Evolutionary conservation across 2,329 filamentous ascomycete genomes (phyloP), one percentile per base, ranked within the genome.

Genomic region (Penicillium paneum): DNA sequence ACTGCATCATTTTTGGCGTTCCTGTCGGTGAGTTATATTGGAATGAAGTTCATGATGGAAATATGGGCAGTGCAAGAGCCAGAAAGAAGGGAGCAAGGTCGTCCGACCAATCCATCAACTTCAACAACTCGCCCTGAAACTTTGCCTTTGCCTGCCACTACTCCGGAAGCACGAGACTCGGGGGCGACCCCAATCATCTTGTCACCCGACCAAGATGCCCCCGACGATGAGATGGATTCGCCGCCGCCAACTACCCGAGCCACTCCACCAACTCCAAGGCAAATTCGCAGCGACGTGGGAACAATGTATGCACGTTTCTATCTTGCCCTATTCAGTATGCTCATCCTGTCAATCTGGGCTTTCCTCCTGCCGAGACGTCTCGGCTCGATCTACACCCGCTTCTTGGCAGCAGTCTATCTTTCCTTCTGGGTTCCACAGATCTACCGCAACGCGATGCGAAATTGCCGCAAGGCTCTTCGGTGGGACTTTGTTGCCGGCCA

Each of bases 391-490:
- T 87, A 85, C 70, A 79, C 79, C 58, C 80, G 92, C 68, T 60
- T 80, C 3, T 76, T 96, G 21, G 81, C 83, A 2, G 84, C 93
- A 64, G 61, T 82, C 49, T 97, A 97, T 69, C 83, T 97, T 41
- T 96, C 92, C 19, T 87, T 97, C 68, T 97, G 93, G 93, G 70
- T 86, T 0, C 93, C 94, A 0, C 94, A 99, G 71, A 96, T 97
- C 62, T 84, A 89, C 68, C 89, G 94, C 58, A 99, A 99, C 71
- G 80, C 89, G 49, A 85, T 90, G 73, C 89, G 93, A 50, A 97
- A 97, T 74, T 96, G 91, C 72, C 90, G 92, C 38, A 90, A 89
- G 65, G 92, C 93, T 0, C 79, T 97, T n/a, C 83, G 87, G 3
- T 97, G 92, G 91, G 88, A 89, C 56, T 99, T 96, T 68, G 88